Conservation (phyloP, 768 basidiomycete genomes). For the Melanogaster broomeanus region DNA sequence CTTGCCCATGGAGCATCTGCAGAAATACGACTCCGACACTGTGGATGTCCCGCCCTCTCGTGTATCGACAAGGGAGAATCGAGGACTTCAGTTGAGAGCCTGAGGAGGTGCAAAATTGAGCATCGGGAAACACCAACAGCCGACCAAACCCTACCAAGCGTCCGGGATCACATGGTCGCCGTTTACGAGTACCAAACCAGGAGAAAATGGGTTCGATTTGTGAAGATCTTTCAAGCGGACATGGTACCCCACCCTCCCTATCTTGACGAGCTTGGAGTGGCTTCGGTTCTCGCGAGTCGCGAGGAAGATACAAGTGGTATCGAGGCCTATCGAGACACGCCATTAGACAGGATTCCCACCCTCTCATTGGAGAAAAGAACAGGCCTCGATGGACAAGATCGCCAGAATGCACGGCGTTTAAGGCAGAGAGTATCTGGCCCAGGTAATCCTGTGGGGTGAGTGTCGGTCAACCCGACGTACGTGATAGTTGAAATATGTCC, state of each 20-base stretch:
- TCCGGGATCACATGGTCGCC: constrained; percentile 30
- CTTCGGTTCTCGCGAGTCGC: constrained; percentile 48
- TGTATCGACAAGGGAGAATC: constrained; percentile 80
- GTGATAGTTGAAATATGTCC: constrained; percentile 19
- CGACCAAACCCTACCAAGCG: constrained; percentile 19
- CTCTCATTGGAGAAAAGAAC: neutral
- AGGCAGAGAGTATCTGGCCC: constrained; percentile 66
- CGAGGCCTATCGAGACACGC: constrained; percentile 46
- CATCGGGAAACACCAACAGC: neutral
- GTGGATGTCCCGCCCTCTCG: constrained; percentile 80
- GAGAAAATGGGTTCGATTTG: constrained; percentile 77
- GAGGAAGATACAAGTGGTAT: constrained; percentile 61
- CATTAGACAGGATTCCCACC: neutral
- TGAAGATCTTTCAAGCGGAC: constrained; percentile 78
- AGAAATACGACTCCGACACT: constrained; percentile 75
- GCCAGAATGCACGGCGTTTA: constrained; percentile 65
- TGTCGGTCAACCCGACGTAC: neutral
- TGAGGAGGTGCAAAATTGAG: constrained; percentile 24
- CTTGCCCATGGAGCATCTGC: constrained; percentile 84
- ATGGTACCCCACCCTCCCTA: constrained; percentile 72
- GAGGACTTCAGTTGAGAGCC: constrained; percentile 77
- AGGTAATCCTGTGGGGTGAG: constrained; percentile 64
- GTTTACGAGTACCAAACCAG: constrained; percentile 10
- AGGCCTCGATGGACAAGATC: constrained; percentile 73
- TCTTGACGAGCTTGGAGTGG: constrained; percentile 67